Percentiles rank a stretch among this genome's conserved stretches.
These are phyloP conservation scores for Monosporascus sp. DNA, from an alignment of 2,329 filamentous ascomycete species.

Conservation along the genomic window DNA sequence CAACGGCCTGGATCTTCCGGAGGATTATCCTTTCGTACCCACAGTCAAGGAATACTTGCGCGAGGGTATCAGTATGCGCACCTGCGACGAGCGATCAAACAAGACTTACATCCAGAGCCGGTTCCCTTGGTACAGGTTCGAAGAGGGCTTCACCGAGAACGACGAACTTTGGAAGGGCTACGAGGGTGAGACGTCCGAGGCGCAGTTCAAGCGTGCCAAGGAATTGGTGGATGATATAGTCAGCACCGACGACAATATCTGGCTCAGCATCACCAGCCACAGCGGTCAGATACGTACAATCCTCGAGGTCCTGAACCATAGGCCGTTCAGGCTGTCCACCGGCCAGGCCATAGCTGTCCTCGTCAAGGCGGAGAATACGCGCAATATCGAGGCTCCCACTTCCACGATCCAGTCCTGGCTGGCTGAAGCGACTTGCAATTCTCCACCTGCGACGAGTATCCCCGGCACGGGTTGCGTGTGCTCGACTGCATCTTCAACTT, in stretches of 20 bases:
- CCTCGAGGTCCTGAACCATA: slow-evolving; percentile 53
- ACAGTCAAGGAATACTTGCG: slow-evolving; percentile 60
- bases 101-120: slow-evolving; percentile 46
- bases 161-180: slow-evolving; percentile 40
- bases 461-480: slow-evolving; percentile 37
- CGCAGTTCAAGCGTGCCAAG: slow-evolving; percentile 46
- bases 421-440: slow-evolving; percentile 36
- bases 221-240: slow-evolving; percentile 54
- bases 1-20: slow-evolving; percentile 44
- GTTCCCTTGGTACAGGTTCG: slow-evolving; percentile 51
- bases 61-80: slow-evolving; percentile 63
- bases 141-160: slow-evolving; percentile 55
- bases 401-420: slow-evolving; percentile 32
- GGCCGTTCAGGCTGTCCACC: slow-evolving; percentile 57
- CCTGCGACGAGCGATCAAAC: slow-evolving; percentile 58
- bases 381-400: slow-evolving; percentile 16
- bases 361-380: slow-evolving; percentile 49
- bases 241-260: slow-evolving; percentile 43
- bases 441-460: slow-evolving; percentile 40
- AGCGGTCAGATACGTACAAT: slow-evolving; percentile 50
- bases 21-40: slow-evolving; percentile 47
- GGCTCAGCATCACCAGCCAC: slow-evolving; percentile 56
- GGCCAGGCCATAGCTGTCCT: slow-evolving; percentile 65
- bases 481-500: slow-evolving; percentile 13
- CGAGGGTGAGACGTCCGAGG: slow-evolving; percentile 36